Evolutionary conservation across 1,139 yeast genomes (phyloP).

Genomic region (Scheffersomyces lignicola): DNA sequence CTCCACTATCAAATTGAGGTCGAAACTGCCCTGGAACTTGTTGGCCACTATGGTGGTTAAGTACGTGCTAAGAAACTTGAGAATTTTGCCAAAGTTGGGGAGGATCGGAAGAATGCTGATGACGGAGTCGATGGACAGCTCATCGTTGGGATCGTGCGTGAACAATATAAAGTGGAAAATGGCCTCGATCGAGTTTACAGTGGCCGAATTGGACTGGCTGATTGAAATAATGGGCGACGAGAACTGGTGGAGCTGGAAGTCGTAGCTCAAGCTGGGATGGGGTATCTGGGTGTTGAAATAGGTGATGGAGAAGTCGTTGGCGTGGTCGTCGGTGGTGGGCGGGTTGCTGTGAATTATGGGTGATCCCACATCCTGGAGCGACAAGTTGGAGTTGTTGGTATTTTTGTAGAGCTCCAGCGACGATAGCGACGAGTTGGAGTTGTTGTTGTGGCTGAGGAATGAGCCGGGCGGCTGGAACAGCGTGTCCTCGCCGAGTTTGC

Average conservation of each 20-base stretch:
- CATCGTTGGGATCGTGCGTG: constrained; percentile 18
- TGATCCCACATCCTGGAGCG: background rate
- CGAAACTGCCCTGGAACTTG: constrained; percentile 24
- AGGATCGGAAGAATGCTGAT: constrained; percentile 64
- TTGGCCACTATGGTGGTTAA: constrained; percentile 21
- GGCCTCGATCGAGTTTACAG: constrained; percentile 53
- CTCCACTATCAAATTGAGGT: constrained; percentile 31
- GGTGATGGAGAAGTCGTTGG: constrained; percentile 21
- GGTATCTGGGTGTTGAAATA: constrained; percentile 35
- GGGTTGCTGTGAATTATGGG: constrained; percentile 1
- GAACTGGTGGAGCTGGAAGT: constrained; percentile 39
- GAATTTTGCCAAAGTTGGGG: constrained; percentile 55
- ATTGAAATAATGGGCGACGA: constrained; percentile 1
- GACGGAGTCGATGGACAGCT: constrained; percentile 40
- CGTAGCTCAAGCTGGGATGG: constrained; percentile 70
- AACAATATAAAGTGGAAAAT: constrained; percentile 74
- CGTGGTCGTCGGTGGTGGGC: constrained; percentile 4
- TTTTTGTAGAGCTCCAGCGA: background rate
- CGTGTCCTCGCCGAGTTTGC: background rate
- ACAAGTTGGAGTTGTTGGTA: background rate
- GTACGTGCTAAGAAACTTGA: constrained; percentile 36
- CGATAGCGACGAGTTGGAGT: constrained; percentile 10
- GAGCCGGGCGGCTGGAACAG: background rate
- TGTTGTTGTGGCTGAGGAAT: constrained; percentile 10
- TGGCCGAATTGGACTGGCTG: constrained; percentile 4